A percentile compares a stretch with the other conserved stretches of the same genome.
phyloP scores from a whole-genome alignment of 1,284 basidiomycete genomes.

The Coniferiporia sulphurascens region DNA sequence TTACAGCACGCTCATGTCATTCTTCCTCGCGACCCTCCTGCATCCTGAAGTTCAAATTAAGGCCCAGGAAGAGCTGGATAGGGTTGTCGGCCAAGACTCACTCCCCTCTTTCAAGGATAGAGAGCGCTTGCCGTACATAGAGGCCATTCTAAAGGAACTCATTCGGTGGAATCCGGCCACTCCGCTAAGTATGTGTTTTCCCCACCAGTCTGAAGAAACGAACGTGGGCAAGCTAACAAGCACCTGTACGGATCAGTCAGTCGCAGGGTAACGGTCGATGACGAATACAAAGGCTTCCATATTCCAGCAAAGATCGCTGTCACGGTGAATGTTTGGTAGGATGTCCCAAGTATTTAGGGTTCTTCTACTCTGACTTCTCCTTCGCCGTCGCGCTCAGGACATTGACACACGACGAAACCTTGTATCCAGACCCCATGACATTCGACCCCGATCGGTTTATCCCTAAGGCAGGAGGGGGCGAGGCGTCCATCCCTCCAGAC shows the following conservation, averaged over 20 bases:
- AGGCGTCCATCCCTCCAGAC: slow-evolving; percentile 3
- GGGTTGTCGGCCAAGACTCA: slow-evolving; percentile 33
- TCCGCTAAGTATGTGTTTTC: slow-evolving; percentile 23
- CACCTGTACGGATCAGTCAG: neutral
- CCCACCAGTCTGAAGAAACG: neutral
- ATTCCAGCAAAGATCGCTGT: slow-evolving; percentile 2
- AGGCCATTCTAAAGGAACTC: slow-evolving; percentile 40
- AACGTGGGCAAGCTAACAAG: neutral
- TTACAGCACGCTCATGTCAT: slow-evolving; percentile 45
- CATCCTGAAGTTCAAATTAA: slow-evolving; percentile 35
- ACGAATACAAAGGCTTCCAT: slow-evolving; percentile 5
- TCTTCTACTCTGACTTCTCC: neutral
- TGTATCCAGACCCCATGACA: slow-evolving; percentile 22
- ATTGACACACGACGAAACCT: slow-evolving; percentile 1
- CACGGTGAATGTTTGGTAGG: slow-evolving; percentile 5
- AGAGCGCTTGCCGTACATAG: slow-evolving; percentile 34
- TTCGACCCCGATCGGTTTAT: slow-evolving; percentile 28
- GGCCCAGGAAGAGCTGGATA: slow-evolving; percentile 38
- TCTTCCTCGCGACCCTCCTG: slow-evolving; percentile 36
- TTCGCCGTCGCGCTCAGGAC: slow-evolving; percentile 20
- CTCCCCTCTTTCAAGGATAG: slow-evolving; percentile 38
- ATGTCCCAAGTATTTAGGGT: slow-evolving; percentile 12
- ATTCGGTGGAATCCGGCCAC: slow-evolving; percentile 33
- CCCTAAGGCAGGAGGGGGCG: neutral
- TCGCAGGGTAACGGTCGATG: neutral